Evolutionary conservation across 257 asterid species (phyloP).

Genomic region (Gentiana straminea): DNA sequence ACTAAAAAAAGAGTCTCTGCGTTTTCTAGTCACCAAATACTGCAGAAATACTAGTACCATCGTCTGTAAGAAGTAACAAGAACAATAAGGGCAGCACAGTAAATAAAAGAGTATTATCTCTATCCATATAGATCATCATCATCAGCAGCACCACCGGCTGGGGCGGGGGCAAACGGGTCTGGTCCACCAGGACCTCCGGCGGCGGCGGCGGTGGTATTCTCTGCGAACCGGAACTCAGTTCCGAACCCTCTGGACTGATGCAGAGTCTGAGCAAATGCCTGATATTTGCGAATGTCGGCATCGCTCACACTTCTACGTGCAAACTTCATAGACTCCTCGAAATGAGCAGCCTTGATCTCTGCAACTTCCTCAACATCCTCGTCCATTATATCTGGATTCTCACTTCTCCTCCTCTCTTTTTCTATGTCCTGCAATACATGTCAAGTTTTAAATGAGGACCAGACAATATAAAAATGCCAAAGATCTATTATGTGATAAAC

Average conservation of each 20-base stretch:
- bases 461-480: no score
- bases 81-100: no score
- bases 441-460: not conserved
- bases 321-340: constrained; percentile 64
- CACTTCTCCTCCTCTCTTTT: constrained; percentile 31
- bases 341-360: constrained; percentile 52
- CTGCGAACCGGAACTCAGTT: constrained; percentile 52
- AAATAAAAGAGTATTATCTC: not conserved
- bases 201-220: constrained; percentile 18
- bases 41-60: no score
- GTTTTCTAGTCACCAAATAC: no score
- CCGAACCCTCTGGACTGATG: constrained; percentile 67
- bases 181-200: constrained; percentile 10
- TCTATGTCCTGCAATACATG: constrained; percentile 37
- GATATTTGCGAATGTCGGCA: constrained; percentile 63
- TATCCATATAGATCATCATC: constrained; percentile 50
- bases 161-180: constrained; percentile 37
- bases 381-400: constrained; percentile 30
- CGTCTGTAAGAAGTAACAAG: no score
- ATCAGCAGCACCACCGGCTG: constrained; percentile 8
- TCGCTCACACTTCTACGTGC: constrained; percentile 63
- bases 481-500: no score
- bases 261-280: constrained; percentile 54
- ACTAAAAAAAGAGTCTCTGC: no score
- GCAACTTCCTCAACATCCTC: constrained; percentile 48